phyloP scores from a whole-genome alignment of 345 rosid genomes.

The Turritis glabra region DNA sequence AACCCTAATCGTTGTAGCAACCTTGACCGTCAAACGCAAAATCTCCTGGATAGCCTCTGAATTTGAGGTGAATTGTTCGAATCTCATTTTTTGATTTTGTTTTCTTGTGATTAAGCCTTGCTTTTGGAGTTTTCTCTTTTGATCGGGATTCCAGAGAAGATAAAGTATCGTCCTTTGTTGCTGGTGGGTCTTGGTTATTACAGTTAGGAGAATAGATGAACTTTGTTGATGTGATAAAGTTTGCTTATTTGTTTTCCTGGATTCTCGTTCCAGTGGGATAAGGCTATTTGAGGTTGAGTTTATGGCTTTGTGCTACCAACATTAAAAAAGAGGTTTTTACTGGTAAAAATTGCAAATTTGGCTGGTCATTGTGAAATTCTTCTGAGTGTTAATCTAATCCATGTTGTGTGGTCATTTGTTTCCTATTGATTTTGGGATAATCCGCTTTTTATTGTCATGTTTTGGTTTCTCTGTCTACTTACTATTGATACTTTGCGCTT shows the following conservation, averaged over 20 bases:
- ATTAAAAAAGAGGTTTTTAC: background rate
- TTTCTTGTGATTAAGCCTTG: background rate
- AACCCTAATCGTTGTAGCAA: constrained; percentile 11
- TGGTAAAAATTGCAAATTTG: background rate
- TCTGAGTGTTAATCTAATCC: constrained; percentile 5
- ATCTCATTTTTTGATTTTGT: background rate
- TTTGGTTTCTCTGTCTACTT: constrained; percentile 2
- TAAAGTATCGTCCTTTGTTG: background rate
- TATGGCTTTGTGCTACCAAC: constrained; percentile 8
- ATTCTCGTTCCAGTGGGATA: background rate
- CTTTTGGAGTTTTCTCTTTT: constrained; percentile 7
- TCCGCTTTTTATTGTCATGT: background rate
- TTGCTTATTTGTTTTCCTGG: constrained; percentile 8
- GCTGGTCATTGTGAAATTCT: background rate
- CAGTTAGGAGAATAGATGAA: background rate
- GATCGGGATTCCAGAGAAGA: constrained; percentile 10
- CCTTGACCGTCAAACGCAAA: constrained; percentile 12
- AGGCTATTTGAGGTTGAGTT: background rate
- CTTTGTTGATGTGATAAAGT: background rate
- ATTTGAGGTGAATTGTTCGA: constrained; percentile 20
- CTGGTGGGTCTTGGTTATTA: background rate
- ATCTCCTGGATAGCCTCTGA: constrained; percentile 1
- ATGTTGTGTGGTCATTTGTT: background rate
- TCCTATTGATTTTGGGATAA: background rate
- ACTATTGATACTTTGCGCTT: background rate